Evolutionary conservation across 2,329 filamentous ascomycete species (phyloP), one percentile per base, ranked within the genome.

Genomic region (Pseudogymnoascus sp.): DNA sequence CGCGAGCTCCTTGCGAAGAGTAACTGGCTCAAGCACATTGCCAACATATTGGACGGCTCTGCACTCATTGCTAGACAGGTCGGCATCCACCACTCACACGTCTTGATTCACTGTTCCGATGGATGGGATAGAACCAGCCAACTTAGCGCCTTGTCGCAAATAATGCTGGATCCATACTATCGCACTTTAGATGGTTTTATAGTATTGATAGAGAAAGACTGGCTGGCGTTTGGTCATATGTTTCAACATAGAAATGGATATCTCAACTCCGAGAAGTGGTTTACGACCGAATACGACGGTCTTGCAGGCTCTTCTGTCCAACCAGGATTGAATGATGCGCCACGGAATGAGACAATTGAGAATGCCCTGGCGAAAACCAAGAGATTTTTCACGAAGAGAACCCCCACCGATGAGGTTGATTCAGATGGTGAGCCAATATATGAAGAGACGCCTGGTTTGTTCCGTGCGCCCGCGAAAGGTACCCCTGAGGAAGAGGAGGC

Each of bases 121-220:
- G 95, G 95, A 3, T 99, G 95, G 95, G 95, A 99, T 76, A 89
- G 95, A 60, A 99, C 95, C 6, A 93, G 92, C 71, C 95, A 99
- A 77, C 82, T 99, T 61, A 96, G 93, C 71, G 92, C 93, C 4
- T 78, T 99, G 63, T 89, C 92, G 63, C 93, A 99, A 76, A 82
- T 99, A 40, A 93, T 96, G 79, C 83, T 99, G 7, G 95, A 99
- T 72, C 95, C 95, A 0, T 97, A 96, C 75, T 99, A 92, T 74
- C 86, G 95, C 61, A 97, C 95, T 0, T 79, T 99, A 60, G 89
- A 97, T 69, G 95, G 95, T 0, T 99, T 97, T 75, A 93, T 97
- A 69, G 87, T 96, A 2, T 79, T 99, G 5, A 84, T 99, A 2
- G 95, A 99, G 75, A 99, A 99, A 74, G 95, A 99, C 73, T 99